Conservation (phyloP, 768 basidiomycete species). For the Pleurotus tuber-regium region DNA sequence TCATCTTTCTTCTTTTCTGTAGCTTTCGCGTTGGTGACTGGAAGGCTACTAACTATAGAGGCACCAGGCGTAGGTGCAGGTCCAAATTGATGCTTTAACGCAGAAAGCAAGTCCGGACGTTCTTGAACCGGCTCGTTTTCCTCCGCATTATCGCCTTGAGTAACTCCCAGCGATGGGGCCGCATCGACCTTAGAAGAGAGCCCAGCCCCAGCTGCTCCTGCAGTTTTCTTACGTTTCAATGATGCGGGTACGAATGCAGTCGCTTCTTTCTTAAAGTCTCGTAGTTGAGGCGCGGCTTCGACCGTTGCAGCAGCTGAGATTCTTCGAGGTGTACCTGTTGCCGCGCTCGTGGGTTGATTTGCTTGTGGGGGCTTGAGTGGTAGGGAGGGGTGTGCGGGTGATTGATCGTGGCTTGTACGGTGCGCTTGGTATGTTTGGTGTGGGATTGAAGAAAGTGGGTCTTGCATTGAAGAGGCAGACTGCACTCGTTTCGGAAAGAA, state of each 20-base stretch:
- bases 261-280: slow-evolving; percentile 93
- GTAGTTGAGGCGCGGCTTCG: slow-evolving; percentile 81
- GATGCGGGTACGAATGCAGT: slow-evolving; percentile 87
- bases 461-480: slow-evolving; percentile 57
- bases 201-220: slow-evolving; percentile 20
- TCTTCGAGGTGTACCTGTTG: slow-evolving; percentile 19
- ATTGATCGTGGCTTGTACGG: slow-evolving; percentile 32
- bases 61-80: slow-evolving; percentile 22
- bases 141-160: slow-evolving; percentile 24
- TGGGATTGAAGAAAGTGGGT: slow-evolving; percentile 72
- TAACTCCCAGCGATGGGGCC: slow-evolving; percentile 50
- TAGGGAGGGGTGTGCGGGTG: slow-evolving; percentile 38
- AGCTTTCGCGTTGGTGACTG: slow-evolving; percentile 22
- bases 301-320: slow-evolving; percentile 61
- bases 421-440: slow-evolving; percentile 80
- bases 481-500: slow-evolving; percentile 60
- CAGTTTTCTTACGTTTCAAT: slow-evolving; percentile 70
- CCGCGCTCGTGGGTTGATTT: no score
- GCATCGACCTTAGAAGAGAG: slow-evolving; percentile 52
- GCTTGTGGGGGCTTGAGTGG: slow-evolving; percentile 41
- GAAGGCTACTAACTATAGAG: slow-evolving; percentile 16
- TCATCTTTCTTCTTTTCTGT: slow-evolving; percentile 54
- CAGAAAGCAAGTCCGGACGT: slow-evolving; percentile 65
- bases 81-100: slow-evolving; percentile 61
- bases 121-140: slow-evolving; percentile 32